Base-by-base conservation (phyloP, 257 asterid genomes). In the Fraxinus cuspidata region DNA sequence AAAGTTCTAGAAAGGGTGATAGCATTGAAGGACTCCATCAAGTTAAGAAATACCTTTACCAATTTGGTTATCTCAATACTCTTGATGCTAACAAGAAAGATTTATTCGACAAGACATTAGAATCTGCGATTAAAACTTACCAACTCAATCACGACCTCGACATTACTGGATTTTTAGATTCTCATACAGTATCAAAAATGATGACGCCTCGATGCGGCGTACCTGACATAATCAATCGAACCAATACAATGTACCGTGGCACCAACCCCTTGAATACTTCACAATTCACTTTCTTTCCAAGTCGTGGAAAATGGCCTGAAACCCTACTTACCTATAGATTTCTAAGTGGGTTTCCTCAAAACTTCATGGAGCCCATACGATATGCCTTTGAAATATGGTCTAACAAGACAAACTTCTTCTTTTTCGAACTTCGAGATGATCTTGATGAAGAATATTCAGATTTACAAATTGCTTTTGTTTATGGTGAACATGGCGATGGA, bases 161-260 rank as follows among this genome's bases (percentile, higher is more conserved):
- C 3, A n/a, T 42, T 4, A 84, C 38, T 16, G 85, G 79, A 12
- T 8, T 9, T 19, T 15, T 84, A 1, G 83, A 84, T 31, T 56
- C 70, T 15, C 7, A 70, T 31, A 85, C 89, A 0, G 19, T 78
- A 0, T 56, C 23, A 9, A 44, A 18, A 25, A 25, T 83, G 73
- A 4, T 10, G 12, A 18, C 12, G 27, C 85, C 83, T 1, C 83
- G 85, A 1, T 84, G 87, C 23, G 85, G 87, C 27, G 79, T 78
- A 5, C 80, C 77, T 0, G 65, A 56, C 65, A 7, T n/a, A 56
- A 12, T 56, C 65, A 56, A 56, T n/a, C 28, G 65, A 19, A n/a
- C 27, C 2, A 70, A 12, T 23, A 42, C 40, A 23, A 21, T 56
- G 65, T 4, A 40, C 35, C 28, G 27, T 7, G 12, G 9, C 28